Evolutionary conservation across 176 grass and related monocot species (phyloP).

Genomic region (Pharus latifolius): DNA sequence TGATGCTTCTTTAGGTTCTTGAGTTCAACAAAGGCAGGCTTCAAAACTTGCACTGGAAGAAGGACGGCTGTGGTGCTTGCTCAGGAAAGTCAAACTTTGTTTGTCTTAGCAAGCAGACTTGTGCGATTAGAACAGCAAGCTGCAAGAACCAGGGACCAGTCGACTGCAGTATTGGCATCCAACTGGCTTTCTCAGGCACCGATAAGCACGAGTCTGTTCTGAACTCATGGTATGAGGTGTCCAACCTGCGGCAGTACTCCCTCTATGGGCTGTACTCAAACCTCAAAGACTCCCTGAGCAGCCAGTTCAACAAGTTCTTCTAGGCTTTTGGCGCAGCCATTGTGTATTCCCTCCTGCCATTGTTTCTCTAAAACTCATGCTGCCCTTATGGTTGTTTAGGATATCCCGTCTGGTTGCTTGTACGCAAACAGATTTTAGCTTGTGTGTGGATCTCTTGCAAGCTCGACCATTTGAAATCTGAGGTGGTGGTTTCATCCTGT

Average conservation of each 20-base stretch:
- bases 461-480: constrained; percentile 2
- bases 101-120: constrained; percentile 67
- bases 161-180: constrained; percentile 89
- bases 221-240: constrained; percentile 96
- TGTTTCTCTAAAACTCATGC: neutral
- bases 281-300: constrained; percentile 56
- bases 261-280: constrained; percentile 82
- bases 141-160: constrained; percentile 77
- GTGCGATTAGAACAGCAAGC: constrained; percentile 56
- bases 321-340: constrained; percentile 17
- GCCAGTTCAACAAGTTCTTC: constrained; percentile 73
- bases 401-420: constrained; percentile 9
- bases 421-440: constrained; percentile 1
- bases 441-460: constrained; percentile 1
- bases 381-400: constrained; percentile 4
- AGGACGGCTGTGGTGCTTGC: constrained; percentile 63
- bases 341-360: constrained; percentile 24
- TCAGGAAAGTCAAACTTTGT: constrained; percentile 57
- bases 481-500: constrained; percentile 6
- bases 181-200: constrained; percentile 86
- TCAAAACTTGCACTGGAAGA: constrained; percentile 89
- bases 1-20: constrained; percentile 42
- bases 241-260: constrained; percentile 87
- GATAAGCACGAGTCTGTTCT: constrained; percentile 85
- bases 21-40: constrained; percentile 97